phyloP scores from a whole-genome alignment of 768 basidiomycete species.

The Mrakia hoshinonis region DNA sequence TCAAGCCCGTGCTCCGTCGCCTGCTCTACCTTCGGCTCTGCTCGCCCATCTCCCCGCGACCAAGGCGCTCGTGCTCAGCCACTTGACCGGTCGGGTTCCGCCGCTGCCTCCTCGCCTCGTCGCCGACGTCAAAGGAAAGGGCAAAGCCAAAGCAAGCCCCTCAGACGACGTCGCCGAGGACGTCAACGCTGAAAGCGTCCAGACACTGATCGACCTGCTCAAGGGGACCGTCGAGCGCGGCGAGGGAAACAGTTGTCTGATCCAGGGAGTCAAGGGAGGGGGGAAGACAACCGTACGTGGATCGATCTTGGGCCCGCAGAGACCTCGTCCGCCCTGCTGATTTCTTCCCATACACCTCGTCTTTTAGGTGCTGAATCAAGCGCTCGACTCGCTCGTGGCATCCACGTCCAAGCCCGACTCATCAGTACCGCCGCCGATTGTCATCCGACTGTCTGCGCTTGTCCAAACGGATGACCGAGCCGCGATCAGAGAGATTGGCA shows the following conservation, averaged over 20 bases:
- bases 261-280: conserved; percentile 74
- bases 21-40: background rate
- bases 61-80: conserved; percentile 19
- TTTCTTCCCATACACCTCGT: background rate
- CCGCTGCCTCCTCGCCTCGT: background rate
- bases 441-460: conserved; percentile 63
- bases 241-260: conserved; percentile 87
- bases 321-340: no score
- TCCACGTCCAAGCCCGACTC: conserved; percentile 20
- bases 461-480: conserved; percentile 74
- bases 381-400: conserved; percentile 12
- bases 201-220: conserved; percentile 58
- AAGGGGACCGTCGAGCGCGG: conserved; percentile 65
- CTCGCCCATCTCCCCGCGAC: conserved; percentile 15
- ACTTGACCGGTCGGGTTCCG: conserved; percentile 19
- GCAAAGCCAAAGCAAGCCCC: background rate
- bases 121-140: conserved; percentile 18
- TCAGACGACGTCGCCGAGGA: conserved; percentile 27
- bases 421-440: conserved; percentile 32
- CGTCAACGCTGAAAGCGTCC: conserved; percentile 44
- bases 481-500: conserved; percentile 85
- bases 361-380: conserved; percentile 29
- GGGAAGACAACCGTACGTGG: conserved; percentile 69
- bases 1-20: background rate
- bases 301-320: conserved; percentile 36